Conservation (phyloP, 2,329 filamentous ascomycete species). For the Arthrobotrys iridis region DNA sequence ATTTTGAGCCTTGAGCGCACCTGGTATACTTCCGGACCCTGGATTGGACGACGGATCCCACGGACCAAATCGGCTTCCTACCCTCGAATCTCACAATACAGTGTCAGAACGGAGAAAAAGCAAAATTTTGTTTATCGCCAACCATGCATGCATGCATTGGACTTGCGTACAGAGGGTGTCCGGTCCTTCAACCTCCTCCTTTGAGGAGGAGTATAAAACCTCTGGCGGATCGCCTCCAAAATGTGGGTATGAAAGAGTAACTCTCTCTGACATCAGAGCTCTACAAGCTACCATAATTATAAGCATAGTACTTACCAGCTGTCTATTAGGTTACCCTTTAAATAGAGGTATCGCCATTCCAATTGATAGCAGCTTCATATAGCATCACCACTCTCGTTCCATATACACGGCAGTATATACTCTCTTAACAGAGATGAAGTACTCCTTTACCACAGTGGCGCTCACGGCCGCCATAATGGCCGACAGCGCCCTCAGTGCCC, state of each 20-base stretch:
- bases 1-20: neutral
- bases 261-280: neutral
- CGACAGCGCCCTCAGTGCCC: constrained; percentile 20
- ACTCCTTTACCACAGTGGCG: constrained; percentile 30
- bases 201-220: constrained; percentile 31
- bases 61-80: constrained; percentile 41
- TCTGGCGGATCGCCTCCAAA: constrained; percentile 11
- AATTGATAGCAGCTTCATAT: constrained; percentile 1
- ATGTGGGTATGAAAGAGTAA: neutral
- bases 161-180: constrained; percentile 10
- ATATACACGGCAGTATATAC: neutral
- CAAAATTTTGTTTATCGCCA: constrained; percentile 8
- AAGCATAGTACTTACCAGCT: constrained; percentile 2
- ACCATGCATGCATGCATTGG: constrained; percentile 11
- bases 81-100: constrained; percentile 9
- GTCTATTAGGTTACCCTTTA: constrained; percentile 12
- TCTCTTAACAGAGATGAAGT: constrained; percentile 29
- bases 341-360: constrained; percentile 28
- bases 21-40: constrained; percentile 10
- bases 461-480: constrained; percentile 34
- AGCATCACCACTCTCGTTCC: neutral
- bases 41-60: constrained; percentile 24
- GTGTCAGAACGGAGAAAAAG: constrained; percentile 5
- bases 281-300: neutral
- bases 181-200: constrained; percentile 17